Conservation (phyloP, 768 basidiomycete genomes). For the Lactarius tabidus region DNA sequence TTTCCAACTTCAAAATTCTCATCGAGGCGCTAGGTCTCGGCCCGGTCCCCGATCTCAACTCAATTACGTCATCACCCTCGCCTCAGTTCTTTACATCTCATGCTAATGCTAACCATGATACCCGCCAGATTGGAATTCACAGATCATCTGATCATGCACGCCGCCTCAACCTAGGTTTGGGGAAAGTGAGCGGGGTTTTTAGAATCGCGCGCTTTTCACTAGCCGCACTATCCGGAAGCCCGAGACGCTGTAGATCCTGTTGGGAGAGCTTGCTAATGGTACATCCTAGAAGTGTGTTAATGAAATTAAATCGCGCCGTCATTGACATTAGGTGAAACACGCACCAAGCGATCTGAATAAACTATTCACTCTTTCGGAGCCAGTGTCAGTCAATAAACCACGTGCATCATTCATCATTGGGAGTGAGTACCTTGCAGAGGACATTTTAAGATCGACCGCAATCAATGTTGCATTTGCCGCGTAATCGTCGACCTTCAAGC, state of each 20-base stretch:
- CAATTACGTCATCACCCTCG: no score
- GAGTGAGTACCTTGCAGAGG: conserved; percentile 48
- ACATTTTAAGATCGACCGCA: conserved; percentile 71
- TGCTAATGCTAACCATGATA: background rate
- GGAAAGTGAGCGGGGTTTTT: conserved; percentile 75
- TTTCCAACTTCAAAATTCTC: no score
- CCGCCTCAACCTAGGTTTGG: conserved; percentile 49
- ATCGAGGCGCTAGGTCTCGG: no score
- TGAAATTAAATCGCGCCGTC: background rate
- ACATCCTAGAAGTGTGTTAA: conserved; percentile 50
- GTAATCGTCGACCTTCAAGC: conserved; percentile 74
- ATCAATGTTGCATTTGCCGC: conserved; percentile 63
- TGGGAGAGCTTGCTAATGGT: conserved; percentile 54
- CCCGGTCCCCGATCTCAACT: no score
- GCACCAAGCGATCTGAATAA: conserved; percentile 73
- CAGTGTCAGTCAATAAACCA: conserved; percentile 16
- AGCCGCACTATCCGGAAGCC: conserved; percentile 58
- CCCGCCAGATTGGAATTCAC: background rate
- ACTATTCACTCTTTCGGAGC: conserved; percentile 46
- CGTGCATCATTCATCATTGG: background rate
- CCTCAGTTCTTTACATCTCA: no score
- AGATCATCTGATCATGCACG: conserved; percentile 21
- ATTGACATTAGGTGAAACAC: background rate
- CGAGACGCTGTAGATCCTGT: conserved; percentile 64
- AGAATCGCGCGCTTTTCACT: conserved; percentile 70